Evolutionary conservation across 2,329 filamentous ascomycete genomes (phyloP), one percentile per base, ranked within the genome.

Genomic region (Calonectria pteridis): DNA sequence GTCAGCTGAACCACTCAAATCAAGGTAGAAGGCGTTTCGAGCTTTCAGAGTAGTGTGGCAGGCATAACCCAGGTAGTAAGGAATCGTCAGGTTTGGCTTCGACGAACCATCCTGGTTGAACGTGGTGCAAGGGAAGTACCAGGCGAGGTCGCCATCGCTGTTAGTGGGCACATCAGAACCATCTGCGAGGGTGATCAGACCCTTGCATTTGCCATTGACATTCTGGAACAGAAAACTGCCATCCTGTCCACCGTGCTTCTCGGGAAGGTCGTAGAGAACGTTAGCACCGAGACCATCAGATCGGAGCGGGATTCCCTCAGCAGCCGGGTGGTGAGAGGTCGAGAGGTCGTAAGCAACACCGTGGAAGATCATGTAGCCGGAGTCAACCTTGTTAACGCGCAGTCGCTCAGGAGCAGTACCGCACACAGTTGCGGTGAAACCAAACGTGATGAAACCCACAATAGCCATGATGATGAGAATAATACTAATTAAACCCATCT

Each of bases 201-300:
- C 94, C 86, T 98, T 99, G 90, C 97, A 99, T 75, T 94, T 94
- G 62, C 97, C 97, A 80, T 99, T 99, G 84, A 99, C 97, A 78
- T 98, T 98, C 83, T 99, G 97, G 86, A 99, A 99, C 81, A 99
- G 86, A 83, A 99, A 99, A 82, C 96, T 98, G 72, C 95, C 96
- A 82, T 99, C 97, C 84, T 94, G 91, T n/a, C 96, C 97, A 69
- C 93, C 93, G 79, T 96, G 92, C 81, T 94, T 94, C 78, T 93
- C 91, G 1, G 93, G 90, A n/a, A 98, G 86, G 82, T 98, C 95
- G 81, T 92, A 98, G 18, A 99, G 87, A 29, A 99, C 92, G 80
- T 98, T 98, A 31, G 94, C 88, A 35, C 89, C 90, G 2, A 83
- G 78, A 23, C 87, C 87, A 73, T 89, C 86, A 14, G 76, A 67